Evolutionary conservation across 257 asterid species (phyloP).

Genomic region (Perilla frutescens): DNA sequence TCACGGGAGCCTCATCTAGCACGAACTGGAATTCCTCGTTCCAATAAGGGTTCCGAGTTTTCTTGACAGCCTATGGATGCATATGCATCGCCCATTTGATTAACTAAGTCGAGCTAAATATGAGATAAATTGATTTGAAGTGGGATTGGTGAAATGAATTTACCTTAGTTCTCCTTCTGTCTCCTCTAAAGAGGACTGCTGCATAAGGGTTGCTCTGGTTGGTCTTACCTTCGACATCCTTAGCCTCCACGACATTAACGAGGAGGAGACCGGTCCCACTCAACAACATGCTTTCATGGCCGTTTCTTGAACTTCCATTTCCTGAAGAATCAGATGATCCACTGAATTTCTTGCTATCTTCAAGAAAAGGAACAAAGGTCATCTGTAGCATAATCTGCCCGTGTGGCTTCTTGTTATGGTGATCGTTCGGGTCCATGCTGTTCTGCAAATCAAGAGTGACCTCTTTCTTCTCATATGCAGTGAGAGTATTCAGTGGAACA

Average conservation of each 20-base stretch:
- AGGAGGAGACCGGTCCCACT: conserved; percentile 72
- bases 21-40: conserved; percentile 79
- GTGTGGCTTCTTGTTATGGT: conserved; percentile 58
- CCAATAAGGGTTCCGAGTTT: conserved; percentile 74
- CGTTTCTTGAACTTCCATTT: conserved; percentile 35
- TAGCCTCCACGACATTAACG: conserved; percentile 59
- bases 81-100: not conserved
- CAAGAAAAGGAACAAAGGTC: conserved; percentile 71
- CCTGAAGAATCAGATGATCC: conserved; percentile 30
- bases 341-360: conserved; percentile 57
- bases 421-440: conserved; percentile 62
- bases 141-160: conserved; percentile 11
- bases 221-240: conserved; percentile 68
- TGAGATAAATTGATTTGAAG: not conserved
- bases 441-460: conserved; percentile 57
- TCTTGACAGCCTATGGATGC: conserved; percentile 53
- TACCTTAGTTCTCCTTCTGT: conserved; percentile 72
- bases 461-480: conserved; percentile 60
- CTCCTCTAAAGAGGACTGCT: conserved; percentile 64
- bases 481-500: conserved; percentile 54
- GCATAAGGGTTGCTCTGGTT: conserved; percentile 66
- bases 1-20: conserved; percentile 75
- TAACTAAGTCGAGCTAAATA: not conserved
- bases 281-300: conserved; percentile 39
- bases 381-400: conserved; percentile 60